Percentiles rank a stretch among this genome's conserved stretches.
Conservation (phyloP, 345 rosid genomes). For the Camelina laxa region DNA sequence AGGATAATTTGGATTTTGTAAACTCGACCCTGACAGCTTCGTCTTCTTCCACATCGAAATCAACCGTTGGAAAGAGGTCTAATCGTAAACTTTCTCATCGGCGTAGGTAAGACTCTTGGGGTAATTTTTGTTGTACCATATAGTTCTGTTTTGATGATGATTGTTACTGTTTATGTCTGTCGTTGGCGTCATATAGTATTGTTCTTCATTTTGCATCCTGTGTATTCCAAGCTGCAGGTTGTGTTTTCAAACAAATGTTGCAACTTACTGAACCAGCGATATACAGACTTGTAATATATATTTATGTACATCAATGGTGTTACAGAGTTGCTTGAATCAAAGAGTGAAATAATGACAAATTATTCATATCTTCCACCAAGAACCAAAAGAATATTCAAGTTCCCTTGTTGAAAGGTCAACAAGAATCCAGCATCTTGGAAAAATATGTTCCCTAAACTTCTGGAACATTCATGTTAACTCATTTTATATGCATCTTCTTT, state of each 20-base stretch:
- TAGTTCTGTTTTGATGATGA: neutral
- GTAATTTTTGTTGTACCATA: slow-evolving; percentile 9
- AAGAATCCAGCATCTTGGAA: slow-evolving; percentile 5
- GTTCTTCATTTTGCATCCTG: neutral
- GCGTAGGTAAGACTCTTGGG: slow-evolving; percentile 18
- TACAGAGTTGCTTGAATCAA: slow-evolving; percentile 7
- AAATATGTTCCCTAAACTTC: neutral
- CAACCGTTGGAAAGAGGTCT: slow-evolving; percentile 8
- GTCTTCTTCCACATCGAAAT: slow-evolving; percentile 48
- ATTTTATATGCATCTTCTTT: neutral
- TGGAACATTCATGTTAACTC: neutral
- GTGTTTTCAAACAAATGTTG: slow-evolving; percentile 14
- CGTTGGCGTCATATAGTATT: slow-evolving; percentile 2
- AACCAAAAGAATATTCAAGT: neutral
- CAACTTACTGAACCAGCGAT: neutral
- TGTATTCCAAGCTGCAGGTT: neutral
- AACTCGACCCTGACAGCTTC: slow-evolving; percentile 36
- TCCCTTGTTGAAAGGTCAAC: neutral
- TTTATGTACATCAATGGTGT: slow-evolving; percentile 16
- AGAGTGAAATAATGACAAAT: neutral
- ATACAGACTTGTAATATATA: neutral
- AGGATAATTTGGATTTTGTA: slow-evolving; percentile 59
- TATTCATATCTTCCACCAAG: neutral
- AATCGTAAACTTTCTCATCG: slow-evolving; percentile 21
- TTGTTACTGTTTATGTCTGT: neutral